These are phyloP conservation scores for Pseudocercospora cruenta DNA, from an alignment of 2,329 filamentous ascomycete species.

Conservation along the genomic window DNA sequence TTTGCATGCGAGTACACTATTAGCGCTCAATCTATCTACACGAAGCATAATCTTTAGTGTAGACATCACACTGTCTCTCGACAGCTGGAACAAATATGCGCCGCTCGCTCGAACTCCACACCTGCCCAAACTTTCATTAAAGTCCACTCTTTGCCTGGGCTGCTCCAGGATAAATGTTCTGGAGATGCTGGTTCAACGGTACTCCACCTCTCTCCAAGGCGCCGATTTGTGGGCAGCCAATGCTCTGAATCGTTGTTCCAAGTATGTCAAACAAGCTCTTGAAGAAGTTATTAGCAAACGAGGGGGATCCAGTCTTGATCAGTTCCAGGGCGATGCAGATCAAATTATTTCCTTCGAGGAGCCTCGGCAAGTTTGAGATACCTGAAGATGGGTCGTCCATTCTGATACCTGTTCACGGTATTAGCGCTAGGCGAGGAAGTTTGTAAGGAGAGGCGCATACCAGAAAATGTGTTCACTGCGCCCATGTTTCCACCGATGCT, in stretches of 20 bases:
- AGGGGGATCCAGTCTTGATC: slow-evolving; percentile 3
- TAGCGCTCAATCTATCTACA: background rate
- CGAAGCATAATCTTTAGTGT: background rate
- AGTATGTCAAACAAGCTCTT: slow-evolving; percentile 6
- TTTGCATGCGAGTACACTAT: background rate
- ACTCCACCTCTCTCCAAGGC: slow-evolving; percentile 2
- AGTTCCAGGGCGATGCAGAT: slow-evolving; percentile 12
- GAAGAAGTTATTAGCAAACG: slow-evolving; percentile 11
- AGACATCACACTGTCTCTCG: background rate
- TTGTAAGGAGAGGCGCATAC: background rate
- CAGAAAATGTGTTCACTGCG: slow-evolving; percentile 26
- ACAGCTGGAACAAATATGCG: background rate
- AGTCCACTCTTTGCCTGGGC: slow-evolving; percentile 3
- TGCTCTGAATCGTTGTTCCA: background rate
- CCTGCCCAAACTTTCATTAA: background rate
- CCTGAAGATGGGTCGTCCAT: slow-evolving; percentile 9
- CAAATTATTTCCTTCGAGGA: slow-evolving; percentile 4
- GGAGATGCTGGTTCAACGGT: background rate
- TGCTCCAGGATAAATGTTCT: slow-evolving; percentile 9
- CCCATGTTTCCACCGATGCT: slow-evolving; percentile 29
- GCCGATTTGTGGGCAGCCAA: slow-evolving; percentile 11
- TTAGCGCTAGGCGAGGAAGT: no score
- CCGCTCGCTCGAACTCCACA: background rate
- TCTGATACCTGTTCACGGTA: background rate
- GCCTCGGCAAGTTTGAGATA: background rate